Conservation (phyloP, 1,284 basidiomycete genomes). For the Bothia castanella region DNA sequence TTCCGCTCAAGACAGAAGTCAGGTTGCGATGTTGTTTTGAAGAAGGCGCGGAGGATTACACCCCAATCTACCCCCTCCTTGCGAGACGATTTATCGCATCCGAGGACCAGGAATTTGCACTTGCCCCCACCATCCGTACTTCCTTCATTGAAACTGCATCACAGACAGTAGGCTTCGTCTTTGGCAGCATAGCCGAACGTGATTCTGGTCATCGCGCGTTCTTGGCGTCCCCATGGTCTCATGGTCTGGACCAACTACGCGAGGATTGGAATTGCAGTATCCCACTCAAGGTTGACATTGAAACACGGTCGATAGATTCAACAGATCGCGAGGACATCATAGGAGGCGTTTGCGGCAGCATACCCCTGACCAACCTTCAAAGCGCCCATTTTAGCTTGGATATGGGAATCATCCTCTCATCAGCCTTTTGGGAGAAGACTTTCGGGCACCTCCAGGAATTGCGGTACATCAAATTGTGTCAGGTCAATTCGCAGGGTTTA, state of each 20-base stretch:
- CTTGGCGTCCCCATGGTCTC: conserved; percentile 4
- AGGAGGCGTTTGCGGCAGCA: conserved; percentile 10
- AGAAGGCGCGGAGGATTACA: conserved; percentile 1
- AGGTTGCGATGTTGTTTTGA: conserved; percentile 21
- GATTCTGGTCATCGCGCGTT: conserved; percentile 11
- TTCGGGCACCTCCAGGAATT: conserved; percentile 19
- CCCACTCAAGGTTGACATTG: conserved; percentile 20
- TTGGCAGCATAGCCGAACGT: conserved; percentile 15
- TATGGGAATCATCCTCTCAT: conserved; percentile 5
- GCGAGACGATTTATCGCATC: conserved; percentile 14
- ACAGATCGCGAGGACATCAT: conserved; percentile 15
- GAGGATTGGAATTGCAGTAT: conserved; percentile 23
- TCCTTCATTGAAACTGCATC: conserved; percentile 12
- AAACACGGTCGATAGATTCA: conserved; percentile 6
- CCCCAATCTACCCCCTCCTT: conserved; percentile 18
- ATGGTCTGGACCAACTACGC: conserved; percentile 8
- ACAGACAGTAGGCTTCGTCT: conserved; percentile 16
- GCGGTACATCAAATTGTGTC: conserved; percentile 11
- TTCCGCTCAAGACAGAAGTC: conserved; percentile 20
- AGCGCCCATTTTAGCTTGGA: conserved; percentile 14
- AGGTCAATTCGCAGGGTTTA: conserved; percentile 10
- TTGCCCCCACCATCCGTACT: conserved; percentile 15
- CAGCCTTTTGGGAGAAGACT: conserved; percentile 17
- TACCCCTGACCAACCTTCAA: conserved; percentile 19
- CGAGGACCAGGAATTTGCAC: conserved; percentile 1